phyloP scores from a whole-genome alignment of 495 filamentous ascomycete species.

The Aspergillus hancockii region DNA sequence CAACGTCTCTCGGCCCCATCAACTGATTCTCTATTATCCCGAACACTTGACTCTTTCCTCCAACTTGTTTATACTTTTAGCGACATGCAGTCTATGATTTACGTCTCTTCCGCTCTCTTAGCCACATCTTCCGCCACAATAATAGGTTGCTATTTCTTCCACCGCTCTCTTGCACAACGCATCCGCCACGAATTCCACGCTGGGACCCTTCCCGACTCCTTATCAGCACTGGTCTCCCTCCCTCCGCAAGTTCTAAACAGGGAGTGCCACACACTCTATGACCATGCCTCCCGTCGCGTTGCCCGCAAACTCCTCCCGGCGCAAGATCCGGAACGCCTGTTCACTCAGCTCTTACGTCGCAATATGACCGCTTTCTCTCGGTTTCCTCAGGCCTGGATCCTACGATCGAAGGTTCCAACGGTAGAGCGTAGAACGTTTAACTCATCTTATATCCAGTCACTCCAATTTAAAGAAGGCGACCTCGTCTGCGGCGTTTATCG shows the following conservation, averaged over 20 bases:
- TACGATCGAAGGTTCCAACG: conserved; percentile 15
- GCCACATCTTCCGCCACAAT: conserved; percentile 1
- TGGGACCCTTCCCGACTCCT: conserved; percentile 15
- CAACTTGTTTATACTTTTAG: neutral
- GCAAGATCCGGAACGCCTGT: conserved; percentile 15
- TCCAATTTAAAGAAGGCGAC: conserved; percentile 22
- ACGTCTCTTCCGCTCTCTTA: neutral
- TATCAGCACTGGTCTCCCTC: conserved; percentile 26
- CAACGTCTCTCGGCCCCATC: no score
- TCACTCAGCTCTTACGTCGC: conserved; percentile 33
- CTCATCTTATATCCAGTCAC: conserved; percentile 23
- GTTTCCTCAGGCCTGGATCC: conserved; percentile 33
- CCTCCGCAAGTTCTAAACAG: conserved; percentile 23
- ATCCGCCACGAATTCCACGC: conserved; percentile 24
- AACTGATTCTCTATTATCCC: no score
- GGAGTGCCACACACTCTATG: conserved; percentile 26
- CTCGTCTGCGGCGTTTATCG: conserved; percentile 37
- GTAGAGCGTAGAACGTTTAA: conserved; percentile 24
- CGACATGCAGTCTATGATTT: neutral
- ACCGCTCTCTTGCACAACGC: conserved; percentile 24
- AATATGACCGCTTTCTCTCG: conserved; percentile 38
- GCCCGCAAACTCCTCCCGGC: conserved; percentile 24
- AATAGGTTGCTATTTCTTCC: conserved; percentile 27
- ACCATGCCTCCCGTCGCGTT: conserved; percentile 26
- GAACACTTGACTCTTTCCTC: no score